These are phyloP conservation scores for Pachyrhizus erosus DNA, from an alignment of 306 rosid genomes.

Conservation along the genomic window DNA sequence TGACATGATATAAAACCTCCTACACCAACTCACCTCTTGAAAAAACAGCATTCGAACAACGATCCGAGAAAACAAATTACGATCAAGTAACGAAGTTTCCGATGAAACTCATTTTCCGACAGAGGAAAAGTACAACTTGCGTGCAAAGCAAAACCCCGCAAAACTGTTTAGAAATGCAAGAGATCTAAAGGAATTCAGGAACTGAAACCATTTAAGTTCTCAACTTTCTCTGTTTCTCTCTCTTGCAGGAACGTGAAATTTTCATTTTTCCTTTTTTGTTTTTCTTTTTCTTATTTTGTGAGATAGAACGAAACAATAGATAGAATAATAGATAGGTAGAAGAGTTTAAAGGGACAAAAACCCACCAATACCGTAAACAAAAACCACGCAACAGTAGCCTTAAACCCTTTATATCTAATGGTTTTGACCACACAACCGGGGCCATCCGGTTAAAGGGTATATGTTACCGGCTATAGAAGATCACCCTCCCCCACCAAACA, in stretches of 20 bases:
- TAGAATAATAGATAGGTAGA: conserved; percentile 35
- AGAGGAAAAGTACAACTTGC: conserved; percentile 2
- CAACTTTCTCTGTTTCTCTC: conserved; percentile 26
- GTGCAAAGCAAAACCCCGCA: conserved; percentile 22
- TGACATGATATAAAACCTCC: conserved; percentile 35
- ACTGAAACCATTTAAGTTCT: conserved; percentile 32
- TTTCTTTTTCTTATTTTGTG: neutral
- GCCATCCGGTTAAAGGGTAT: conserved; percentile 52
- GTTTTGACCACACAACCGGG: conserved; percentile 77
- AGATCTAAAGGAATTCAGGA: conserved; percentile 52
- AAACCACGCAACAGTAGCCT: conserved; percentile 68
- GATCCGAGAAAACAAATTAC: conserved; percentile 35
- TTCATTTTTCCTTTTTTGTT: neutral
- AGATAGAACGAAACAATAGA: conserved; percentile 31
- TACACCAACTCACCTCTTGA: conserved; percentile 55
- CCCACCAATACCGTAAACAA: conserved; percentile 54
- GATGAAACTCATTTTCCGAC: conserved; percentile 19
- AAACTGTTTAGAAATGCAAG: conserved; percentile 41
- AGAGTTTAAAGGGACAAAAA: conserved; percentile 51
- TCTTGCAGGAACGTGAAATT: conserved; percentile 34
- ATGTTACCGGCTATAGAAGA: conserved; percentile 50
- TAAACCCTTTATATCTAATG: conserved; percentile 67
- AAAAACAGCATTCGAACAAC: conserved; percentile 43
- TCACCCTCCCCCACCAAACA: conserved; percentile 34
- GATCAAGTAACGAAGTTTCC: conserved; percentile 51